Evolutionary conservation across 208 protist species (phyloP), one percentile per base, ranked within the genome.

Genomic region (Porcisia hertigi): DNA sequence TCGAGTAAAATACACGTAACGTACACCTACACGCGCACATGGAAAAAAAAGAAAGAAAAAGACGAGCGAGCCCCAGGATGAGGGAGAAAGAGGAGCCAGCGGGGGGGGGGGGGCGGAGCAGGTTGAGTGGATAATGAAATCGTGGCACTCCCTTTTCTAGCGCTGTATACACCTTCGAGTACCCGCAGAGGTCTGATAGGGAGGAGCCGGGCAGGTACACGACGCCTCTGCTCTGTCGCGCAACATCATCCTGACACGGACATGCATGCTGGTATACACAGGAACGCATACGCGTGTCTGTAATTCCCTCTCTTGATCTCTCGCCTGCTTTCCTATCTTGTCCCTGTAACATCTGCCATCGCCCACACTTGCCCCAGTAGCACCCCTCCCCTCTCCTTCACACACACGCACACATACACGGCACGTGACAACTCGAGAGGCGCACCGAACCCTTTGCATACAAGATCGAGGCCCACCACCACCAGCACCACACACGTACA

Each of bases 311-410:
- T 47, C 18, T 62, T 1, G 23, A 60, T 53, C 36, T 11, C 18
- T 2, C 14, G 16, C 55, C 18, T n/a, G 1, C 34, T n/a, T 34
- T 64, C 20, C 57, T 39, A 8, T 20, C 43, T 65, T 25, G 5
- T 43, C 39, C 23, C 6, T 36, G 2, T 39, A 63, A 20, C 11
- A 30, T 16, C 18, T 43, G 59, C 70, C 18, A 36, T 20, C 57
- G 30, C 67, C 2, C 67, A 58, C 67, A 34, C 47, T 3, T n/a
- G 43, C 66, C 3, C 66, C 12, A n/a, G 9, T 18, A 39, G 25
- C 14, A 11, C 9, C n/a, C 64, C 75, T 12, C 41, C 25, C 75
- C 25, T 34, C 65, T 18, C 45, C 75, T 45, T 16, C 66, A 54
- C 60, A 52, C 25, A 23, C 73, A 14, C 14, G 65, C 20, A 63